Percentiles rank a stretch among this genome's conserved stretches.
These are phyloP conservation scores for Podospora didyma DNA, from an alignment of 495 filamentous ascomycete species.

Conservation along the genomic window DNA sequence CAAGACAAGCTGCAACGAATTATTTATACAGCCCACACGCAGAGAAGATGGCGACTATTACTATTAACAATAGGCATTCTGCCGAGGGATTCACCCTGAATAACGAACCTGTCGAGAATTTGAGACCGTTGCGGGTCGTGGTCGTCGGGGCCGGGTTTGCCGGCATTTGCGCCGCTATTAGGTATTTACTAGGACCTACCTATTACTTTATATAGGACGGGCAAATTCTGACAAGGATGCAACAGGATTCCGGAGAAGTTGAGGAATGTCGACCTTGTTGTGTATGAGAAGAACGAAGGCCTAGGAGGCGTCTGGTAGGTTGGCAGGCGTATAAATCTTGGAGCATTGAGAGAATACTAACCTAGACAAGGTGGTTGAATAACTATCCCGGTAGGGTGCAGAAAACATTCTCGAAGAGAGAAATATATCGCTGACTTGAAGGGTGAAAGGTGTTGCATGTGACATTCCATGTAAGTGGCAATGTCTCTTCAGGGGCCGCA, in stretches of 20 bases:
- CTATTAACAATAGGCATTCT: neutral
- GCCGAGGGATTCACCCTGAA: conserved; percentile 29
- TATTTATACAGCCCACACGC: too few species aligned
- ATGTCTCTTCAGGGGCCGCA: too few species aligned
- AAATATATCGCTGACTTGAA: neutral
- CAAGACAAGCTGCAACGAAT: too few species aligned
- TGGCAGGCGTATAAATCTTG: too few species aligned
- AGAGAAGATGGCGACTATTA: too few species aligned
- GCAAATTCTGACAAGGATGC: conserved; percentile 18
- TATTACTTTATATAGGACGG: neutral
- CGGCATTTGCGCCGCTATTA: conserved; percentile 42
- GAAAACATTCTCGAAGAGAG: neutral
- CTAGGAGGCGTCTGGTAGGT: conserved; percentile 40
- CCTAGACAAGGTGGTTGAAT: conserved; percentile 32
- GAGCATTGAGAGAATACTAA: neutral
- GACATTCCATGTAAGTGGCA: conserved; percentile 36
- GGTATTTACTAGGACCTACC: conserved; percentile 14
- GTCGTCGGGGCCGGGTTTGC: conserved; percentile 49
- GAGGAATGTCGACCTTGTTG: conserved; percentile 37
- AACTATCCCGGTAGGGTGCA: conserved; percentile 36
- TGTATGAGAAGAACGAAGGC: conserved; percentile 42
- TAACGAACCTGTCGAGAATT: conserved; percentile 40
- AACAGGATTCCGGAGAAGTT: conserved; percentile 39
- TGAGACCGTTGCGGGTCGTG: conserved; percentile 42
- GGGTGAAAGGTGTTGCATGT: conserved; percentile 34